Evolutionary conservation across 371 early-diverging fungal genomes (phyloP).

Genomic region (Lichtheimia hyalospora): DNA sequence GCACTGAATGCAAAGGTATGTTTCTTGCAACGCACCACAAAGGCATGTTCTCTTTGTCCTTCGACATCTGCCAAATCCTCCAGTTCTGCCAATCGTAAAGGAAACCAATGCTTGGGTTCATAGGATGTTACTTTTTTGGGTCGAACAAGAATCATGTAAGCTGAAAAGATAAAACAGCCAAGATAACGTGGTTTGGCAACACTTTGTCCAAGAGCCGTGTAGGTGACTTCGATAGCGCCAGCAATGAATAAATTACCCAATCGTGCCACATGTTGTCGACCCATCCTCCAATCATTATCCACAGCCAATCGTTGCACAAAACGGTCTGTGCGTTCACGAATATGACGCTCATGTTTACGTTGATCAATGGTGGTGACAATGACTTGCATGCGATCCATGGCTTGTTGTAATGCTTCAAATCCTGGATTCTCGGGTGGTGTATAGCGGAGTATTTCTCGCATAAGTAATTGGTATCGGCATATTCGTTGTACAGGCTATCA

Average conservation of each 20-base stretch:
- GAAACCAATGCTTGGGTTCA: constrained; percentile 63
- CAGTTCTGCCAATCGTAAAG: constrained; percentile 46
- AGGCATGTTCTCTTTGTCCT: constrained; percentile 34
- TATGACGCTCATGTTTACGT: constrained; percentile 29
- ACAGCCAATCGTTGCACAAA: constrained; percentile 39
- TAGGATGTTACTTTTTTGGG: constrained; percentile 53
- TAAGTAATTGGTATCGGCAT: constrained; percentile 45
- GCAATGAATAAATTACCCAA: constrained; percentile 35
- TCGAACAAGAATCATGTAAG: constrained; percentile 53
- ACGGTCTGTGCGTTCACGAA: constrained; percentile 32
- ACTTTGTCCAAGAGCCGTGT: constrained; percentile 36
- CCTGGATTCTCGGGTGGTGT: constrained; percentile 29
- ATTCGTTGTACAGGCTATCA: constrained; percentile 51
- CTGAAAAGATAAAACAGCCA: constrained; percentile 57
- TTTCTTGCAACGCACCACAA: constrained; percentile 39
- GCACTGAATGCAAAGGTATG: constrained; percentile 48
- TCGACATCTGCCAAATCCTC: constrained; percentile 43
- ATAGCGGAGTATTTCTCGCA: constrained; percentile 42
- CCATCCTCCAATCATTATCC: constrained; percentile 33
- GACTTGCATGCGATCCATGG: constrained; percentile 30
- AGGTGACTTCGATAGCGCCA: constrained; percentile 48
- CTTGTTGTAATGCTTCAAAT: constrained; percentile 21
- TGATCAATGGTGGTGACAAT: constrained; percentile 39
- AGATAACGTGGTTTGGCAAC: constrained; percentile 39
- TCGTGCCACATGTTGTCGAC: constrained; percentile 24